A percentile compares a stretch with the other conserved stretches of the same genome.
phyloP scores from a whole-genome alignment of 495 filamentous ascomycete genomes.

The Clavariopsis aquatica region DNA sequence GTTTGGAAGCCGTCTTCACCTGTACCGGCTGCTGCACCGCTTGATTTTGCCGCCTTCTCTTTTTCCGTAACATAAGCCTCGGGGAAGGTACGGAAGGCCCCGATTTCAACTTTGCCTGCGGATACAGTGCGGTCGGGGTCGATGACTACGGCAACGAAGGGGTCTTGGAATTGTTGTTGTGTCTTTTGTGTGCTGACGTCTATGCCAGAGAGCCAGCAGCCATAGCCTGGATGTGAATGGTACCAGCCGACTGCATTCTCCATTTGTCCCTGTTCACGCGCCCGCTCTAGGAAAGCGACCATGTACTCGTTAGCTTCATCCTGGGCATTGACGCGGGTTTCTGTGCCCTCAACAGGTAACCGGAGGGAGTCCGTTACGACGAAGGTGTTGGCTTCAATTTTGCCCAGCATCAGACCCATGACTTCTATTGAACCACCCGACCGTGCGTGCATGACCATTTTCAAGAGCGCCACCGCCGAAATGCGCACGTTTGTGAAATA shows the following conservation, averaged over 20 bases:
- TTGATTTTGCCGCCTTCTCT: conserved; percentile 44
- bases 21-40: conserved; percentile 36
- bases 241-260: conserved; percentile 99
- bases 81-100: conserved; percentile 91
- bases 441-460: conserved; percentile 99
- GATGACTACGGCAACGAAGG: conserved; percentile 94
- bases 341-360: conserved; percentile 94
- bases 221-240: conserved; percentile 96
- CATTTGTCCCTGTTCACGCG: conserved; percentile 68
- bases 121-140: conserved; percentile 96
- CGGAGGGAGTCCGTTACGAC: conserved; percentile 94
- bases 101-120: conserved; percentile 94
- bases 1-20: conserved; percentile 62
- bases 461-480: conserved; percentile 88
- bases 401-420: conserved; percentile 99
- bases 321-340: conserved; percentile 95
- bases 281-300: conserved; percentile 74
- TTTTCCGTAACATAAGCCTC: conserved; percentile 57
- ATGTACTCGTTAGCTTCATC: conserved; percentile 97
- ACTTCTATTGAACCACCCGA: conserved; percentile 89
- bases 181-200: conserved; percentile 85
- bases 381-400: conserved; percentile 78
- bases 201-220: conserved; percentile 96
- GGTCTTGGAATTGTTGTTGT: conserved; percentile 81
- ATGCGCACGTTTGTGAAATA: conserved; percentile 94